Evolutionary conservation across 2,329 filamentous ascomycete species (phyloP).

Genomic region (Nigrospora sphaerica): DNA sequence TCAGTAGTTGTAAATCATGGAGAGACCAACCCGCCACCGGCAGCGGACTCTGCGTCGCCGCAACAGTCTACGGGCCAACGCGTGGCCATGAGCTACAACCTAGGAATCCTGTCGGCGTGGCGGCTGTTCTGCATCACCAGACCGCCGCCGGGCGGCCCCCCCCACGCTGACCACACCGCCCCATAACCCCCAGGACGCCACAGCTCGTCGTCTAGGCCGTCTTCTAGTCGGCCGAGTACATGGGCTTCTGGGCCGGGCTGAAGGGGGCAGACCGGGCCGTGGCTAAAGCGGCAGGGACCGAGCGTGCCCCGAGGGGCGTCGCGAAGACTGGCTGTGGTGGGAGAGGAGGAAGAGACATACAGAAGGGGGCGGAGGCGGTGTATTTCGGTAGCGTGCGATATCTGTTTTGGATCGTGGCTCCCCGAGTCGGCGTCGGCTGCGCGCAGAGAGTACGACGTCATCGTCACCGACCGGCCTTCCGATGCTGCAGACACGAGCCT

Average conservation of each 20-base stretch:
- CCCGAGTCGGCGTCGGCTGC: too few species aligned
- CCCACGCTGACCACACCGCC: conserved; percentile 6
- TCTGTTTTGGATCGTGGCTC: too few species aligned
- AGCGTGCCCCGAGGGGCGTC: neutral
- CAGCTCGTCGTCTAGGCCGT: conserved; percentile 7
- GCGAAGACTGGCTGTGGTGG: neutral
- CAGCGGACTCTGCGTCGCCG: neutral
- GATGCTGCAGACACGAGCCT: too few species aligned
- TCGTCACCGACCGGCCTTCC: too few species aligned
- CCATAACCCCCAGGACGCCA: neutral
- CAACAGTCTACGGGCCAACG: neutral
- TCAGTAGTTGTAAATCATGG: too few species aligned
- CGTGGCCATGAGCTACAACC: neutral
- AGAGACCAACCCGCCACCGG: too few species aligned
- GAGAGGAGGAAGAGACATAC: too few species aligned
- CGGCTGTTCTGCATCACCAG: neutral
- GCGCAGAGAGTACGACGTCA: too few species aligned
- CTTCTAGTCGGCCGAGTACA: conserved; percentile 5
- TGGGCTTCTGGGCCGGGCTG: conserved; percentile 1
- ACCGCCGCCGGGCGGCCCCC: neutral
- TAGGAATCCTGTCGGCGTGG: neutral
- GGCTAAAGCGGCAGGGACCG: conserved; percentile 1
- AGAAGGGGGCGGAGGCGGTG: too few species aligned
- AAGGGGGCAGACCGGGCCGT: conserved; percentile 5
- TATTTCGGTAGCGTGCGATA: too few species aligned